phyloP scores from a whole-genome alignment of 2,329 filamentous ascomycete genomes.

The Bipolaris sorokiniana region DNA sequence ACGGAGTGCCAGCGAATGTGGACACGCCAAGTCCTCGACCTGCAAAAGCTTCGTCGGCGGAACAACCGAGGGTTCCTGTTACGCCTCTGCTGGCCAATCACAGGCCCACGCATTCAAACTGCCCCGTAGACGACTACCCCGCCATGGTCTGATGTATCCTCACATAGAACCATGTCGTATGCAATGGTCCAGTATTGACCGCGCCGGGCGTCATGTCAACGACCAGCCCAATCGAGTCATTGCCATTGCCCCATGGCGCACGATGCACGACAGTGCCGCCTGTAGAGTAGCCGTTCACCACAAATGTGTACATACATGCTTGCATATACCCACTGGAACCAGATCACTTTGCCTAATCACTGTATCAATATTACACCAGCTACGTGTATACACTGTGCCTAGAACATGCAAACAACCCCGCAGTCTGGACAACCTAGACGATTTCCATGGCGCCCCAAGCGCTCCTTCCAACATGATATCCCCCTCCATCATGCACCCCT shows the following conservation, averaged over 20 bases:
- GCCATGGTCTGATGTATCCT: constrained; percentile 17
- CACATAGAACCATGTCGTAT: background rate
- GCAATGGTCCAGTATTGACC: background rate
- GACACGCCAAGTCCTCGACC: constrained; percentile 28
- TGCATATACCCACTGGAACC: no score
- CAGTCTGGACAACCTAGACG: background rate
- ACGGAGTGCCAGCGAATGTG: constrained; percentile 52
- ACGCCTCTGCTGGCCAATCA: constrained; percentile 19
- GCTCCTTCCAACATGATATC: background rate
- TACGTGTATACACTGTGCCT: background rate
- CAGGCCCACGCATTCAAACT: constrained; percentile 11
- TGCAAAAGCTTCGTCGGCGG: constrained; percentile 18
- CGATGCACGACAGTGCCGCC: background rate
- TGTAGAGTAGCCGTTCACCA: no score
- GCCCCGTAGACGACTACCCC: constrained; percentile 23
- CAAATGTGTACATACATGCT: no score
- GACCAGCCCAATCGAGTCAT: background rate
- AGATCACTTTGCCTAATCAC: no score
- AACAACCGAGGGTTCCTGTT: constrained; percentile 17
- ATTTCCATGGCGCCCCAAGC: background rate
- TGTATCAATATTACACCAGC: background rate
- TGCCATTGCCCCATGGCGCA: background rate
- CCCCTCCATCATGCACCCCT: background rate
- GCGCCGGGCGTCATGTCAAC: background rate
- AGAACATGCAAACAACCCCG: background rate